Evolutionary conservation across 75 land plant genomes (phyloP).

Genomic region (Larix kaempferi): DNA sequence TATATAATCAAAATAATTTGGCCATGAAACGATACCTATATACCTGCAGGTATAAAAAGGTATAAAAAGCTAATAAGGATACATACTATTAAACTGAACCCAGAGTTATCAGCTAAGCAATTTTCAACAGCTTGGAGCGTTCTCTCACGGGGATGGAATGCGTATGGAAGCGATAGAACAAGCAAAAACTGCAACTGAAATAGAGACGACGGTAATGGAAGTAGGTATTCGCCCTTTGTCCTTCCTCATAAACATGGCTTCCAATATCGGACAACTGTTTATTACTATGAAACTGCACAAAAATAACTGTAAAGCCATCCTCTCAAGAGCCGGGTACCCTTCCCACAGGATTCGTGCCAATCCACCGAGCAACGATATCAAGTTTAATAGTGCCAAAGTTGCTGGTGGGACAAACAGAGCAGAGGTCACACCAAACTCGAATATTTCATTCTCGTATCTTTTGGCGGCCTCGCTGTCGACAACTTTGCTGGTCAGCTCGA

Average conservation of each 20-base stretch:
- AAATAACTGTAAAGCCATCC: constrained; percentile 19
- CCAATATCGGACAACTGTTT: constrained; percentile 28
- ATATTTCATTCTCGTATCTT: constrained; percentile 16
- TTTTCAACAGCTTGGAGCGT: too few species aligned
- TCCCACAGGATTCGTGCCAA: background rate
- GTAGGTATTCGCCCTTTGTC: constrained; percentile 44
- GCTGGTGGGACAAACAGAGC: constrained; percentile 13
- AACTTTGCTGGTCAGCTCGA: constrained; percentile 19
- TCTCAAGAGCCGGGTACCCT: background rate
- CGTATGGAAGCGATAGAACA: background rate
- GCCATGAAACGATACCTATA: too few species aligned
- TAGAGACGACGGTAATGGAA: constrained; percentile 11
- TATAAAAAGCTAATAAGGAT: too few species aligned
- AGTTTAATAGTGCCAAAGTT: constrained; percentile 13
- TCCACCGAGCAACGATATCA: background rate
- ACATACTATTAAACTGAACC: too few species aligned
- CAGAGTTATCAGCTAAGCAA: too few species aligned
- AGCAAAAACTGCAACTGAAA: background rate
- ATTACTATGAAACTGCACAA: constrained; percentile 16
- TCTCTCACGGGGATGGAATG: too few species aligned
- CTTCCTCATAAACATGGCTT: constrained; percentile 33
- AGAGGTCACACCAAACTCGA: constrained; percentile 16
- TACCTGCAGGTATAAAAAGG: too few species aligned
- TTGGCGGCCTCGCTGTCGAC: constrained; percentile 10
- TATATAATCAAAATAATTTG: too few species aligned